These are phyloP conservation scores for Candida gigantensis DNA, from an alignment of 1,139 yeast species.

Conservation along the genomic window DNA sequence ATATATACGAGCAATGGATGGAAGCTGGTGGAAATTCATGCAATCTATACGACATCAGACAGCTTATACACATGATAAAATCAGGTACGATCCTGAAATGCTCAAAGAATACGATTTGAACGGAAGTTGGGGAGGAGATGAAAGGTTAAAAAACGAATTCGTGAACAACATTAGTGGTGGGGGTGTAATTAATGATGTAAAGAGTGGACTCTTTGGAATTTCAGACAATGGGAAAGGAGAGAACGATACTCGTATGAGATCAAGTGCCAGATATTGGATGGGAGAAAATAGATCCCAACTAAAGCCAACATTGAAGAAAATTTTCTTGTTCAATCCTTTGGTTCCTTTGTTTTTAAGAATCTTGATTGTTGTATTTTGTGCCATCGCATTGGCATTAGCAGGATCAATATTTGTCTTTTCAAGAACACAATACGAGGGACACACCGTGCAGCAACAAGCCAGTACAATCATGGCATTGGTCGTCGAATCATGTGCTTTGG, in stretches of 20 bases:
- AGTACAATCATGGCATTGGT: conserved; percentile 90
- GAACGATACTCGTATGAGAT: conserved; percentile 38
- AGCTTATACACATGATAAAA: conserved; percentile 32
- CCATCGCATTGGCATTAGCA: conserved; percentile 68
- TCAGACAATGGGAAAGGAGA: conserved; percentile 13
- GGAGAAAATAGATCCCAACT: conserved; percentile 65
- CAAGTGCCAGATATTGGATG: conserved; percentile 70
- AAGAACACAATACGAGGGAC: conserved; percentile 34
- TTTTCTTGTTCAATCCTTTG: conserved; percentile 74
- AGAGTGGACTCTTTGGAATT: conserved; percentile 7
- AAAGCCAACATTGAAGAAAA: conserved; percentile 58
- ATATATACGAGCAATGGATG: conserved; percentile 37
- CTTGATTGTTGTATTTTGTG: conserved; percentile 61
- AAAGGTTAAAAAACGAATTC: conserved; percentile 43
- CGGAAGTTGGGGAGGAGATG: conserved; percentile 72
- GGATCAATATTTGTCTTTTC: conserved; percentile 60
- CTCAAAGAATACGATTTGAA: conserved; percentile 26
- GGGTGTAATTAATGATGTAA: conserved; percentile 8
- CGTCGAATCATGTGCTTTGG: conserved; percentile 77
- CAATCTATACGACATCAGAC: conserved; percentile 38
- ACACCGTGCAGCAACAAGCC: conserved; percentile 70
- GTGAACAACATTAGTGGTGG: conserved; percentile 5
- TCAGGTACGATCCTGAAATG: conserved; percentile 25
- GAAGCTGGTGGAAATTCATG: conserved; percentile 42
- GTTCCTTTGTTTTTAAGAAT: conserved; percentile 77